Percentiles rank a stretch among this genome's conserved stretches.
These are phyloP conservation scores for Sordaria brevicollis DNA, from an alignment of 495 filamentous ascomycete species.

Conservation along the genomic window DNA sequence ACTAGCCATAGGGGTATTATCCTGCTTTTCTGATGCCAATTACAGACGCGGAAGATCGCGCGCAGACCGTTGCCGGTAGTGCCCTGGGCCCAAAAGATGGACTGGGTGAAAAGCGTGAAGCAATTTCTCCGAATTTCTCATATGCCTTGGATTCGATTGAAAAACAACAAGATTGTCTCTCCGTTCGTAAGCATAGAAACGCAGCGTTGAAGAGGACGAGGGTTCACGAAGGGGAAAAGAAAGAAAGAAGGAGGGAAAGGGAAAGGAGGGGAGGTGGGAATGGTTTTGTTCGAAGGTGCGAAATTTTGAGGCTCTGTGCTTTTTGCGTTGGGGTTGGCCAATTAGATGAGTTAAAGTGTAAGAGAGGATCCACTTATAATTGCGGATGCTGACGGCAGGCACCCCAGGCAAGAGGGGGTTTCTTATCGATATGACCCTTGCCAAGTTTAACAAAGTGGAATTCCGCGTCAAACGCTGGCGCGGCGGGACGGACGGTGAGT, in stretches of 20 bases:
- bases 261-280: too few relatives aligned
- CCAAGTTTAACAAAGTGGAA: too few relatives aligned
- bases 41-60: constrained; percentile 82
- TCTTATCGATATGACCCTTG: neutral
- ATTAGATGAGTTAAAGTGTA: neutral
- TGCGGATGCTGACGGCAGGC: neutral
- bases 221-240: constrained; percentile 50
- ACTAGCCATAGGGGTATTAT: constrained; percentile 25
- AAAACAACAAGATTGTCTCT: too few relatives aligned
- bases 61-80: constrained; percentile 86
- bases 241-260: constrained; percentile 17
- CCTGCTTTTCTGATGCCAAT: constrained; percentile 99
- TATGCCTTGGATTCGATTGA: constrained; percentile 52
- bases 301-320: constrained; percentile 4
- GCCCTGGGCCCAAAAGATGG: constrained; percentile 29
- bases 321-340: neutral
- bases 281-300: too few relatives aligned
- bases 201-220: constrained; percentile 94
- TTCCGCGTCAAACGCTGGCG: neutral
- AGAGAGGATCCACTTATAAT: neutral
- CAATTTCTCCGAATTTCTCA: constrained; percentile 99
- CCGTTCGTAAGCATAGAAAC: constrained; percentile 99
- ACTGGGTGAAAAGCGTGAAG: constrained; percentile 53
- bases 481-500: neutral
- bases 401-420: too few relatives aligned